These are phyloP conservation scores for Phylloporus rhodoxanthus DNA, from an alignment of 768 basidiomycete species.

Conservation along the genomic window DNA sequence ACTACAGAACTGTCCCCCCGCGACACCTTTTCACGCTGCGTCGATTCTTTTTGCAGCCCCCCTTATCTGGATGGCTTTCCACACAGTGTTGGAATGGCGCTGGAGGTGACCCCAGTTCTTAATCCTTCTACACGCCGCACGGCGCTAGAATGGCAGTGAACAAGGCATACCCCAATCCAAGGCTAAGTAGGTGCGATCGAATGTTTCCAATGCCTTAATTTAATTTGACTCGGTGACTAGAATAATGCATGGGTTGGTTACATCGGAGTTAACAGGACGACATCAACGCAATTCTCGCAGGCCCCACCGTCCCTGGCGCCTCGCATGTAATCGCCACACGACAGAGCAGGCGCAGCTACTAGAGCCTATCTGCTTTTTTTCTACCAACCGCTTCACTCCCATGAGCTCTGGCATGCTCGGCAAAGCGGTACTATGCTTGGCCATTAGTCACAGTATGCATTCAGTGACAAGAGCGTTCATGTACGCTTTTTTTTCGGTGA, in stretches of 20 bases:
- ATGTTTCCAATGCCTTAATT: not conserved
- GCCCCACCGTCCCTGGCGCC: slow-evolving; percentile 40
- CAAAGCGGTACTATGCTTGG: no score
- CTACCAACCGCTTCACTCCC: no score
- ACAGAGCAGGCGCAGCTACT: slow-evolving; percentile 43
- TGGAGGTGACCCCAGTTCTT: no score
- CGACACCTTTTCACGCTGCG: slow-evolving; percentile 51
- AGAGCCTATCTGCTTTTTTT: not conserved
- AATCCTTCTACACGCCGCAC: no score
- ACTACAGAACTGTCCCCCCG: no score
- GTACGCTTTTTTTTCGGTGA: no score
- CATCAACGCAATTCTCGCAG: slow-evolving; percentile 55
- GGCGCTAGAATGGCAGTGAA: slow-evolving; percentile 43
- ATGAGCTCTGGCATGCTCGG: no score
- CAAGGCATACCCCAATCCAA: no score
- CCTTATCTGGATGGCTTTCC: slow-evolving; percentile 61
- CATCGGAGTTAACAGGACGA: slow-evolving; percentile 49
- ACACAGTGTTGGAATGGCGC: no score
- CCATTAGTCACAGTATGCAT: no score
- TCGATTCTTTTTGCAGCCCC: slow-evolving; percentile 64
- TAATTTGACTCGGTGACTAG: slow-evolving; percentile 29
- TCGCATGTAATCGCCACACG: slow-evolving; percentile 44
- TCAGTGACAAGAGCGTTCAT: no score
- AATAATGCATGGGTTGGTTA: slow-evolving; percentile 62
- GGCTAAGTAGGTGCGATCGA: slow-evolving; percentile 36